Evolutionary conservation across 768 basidiomycete species (phyloP), one percentile per base, ranked within the genome.

Genomic region (Pleurotus ostreatus): DNA sequence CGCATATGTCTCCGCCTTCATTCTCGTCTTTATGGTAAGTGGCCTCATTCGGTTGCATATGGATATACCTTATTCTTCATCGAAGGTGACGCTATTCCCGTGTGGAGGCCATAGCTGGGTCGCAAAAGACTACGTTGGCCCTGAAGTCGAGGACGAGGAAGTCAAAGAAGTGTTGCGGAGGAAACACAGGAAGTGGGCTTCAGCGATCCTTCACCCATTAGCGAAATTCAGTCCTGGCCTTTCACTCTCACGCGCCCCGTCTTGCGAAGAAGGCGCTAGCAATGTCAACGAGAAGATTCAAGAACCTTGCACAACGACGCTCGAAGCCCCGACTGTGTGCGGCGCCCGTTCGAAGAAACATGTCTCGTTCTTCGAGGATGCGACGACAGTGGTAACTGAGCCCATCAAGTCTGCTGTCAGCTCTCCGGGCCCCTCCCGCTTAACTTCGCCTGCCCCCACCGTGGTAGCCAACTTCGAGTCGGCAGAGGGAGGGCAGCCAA

Each of bases 81-180:
- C 20, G 30, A 56, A 87, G 85, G 61, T 88, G 12, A 84, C 84
- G 0, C 71, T 89, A 13, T 89, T 89, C 63, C 82, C 87, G 0
- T 63, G 81, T 34, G 87, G 88, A 13, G 84, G 78, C 2, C 72
- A 77, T 57, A 74, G 73, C 3, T 72, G 78, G 60, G 70, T 90
- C 22, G 73, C 74, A 16, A 78, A 79, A 73, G 89, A 92, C 64
- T 90, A 80, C 59, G 71, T 70, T 12, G 86, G 86, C 0, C 82
- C 85, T 0, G 86, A 88, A 53, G 70, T 86, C 2, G 77, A 83
- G 53, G 70, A 78, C 7, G 80, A 83, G 49, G 81, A 83, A 54
- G 72, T 87, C 4, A 72, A 72, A 45, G 78, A 80, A 46, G 68
- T 67, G 3, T 71, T 82, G 56, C 71, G 67, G 11, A 60, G 60